Base-by-base conservation (phyloP, 2,329 filamentous ascomycete species). In the Stachybotrys echinatus region DNA sequence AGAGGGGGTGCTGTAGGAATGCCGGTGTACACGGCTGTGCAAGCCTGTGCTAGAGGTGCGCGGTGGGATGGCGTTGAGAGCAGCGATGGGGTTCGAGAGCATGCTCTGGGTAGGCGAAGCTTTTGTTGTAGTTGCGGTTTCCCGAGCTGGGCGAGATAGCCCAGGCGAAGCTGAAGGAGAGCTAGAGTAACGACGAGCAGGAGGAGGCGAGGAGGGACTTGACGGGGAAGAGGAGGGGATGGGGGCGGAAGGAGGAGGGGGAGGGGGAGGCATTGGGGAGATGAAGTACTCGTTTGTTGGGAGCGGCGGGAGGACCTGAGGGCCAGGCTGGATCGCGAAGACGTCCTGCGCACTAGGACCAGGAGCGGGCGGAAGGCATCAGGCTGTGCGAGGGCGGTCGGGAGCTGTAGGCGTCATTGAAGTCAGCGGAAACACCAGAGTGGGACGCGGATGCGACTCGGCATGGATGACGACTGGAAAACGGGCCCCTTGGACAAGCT, bases 1-100 rank as follows among this genome's bases (percentile, higher is more conserved):
- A 58, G 66, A 69, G 54, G 53, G 47, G 23, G 51, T 55, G 45
- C 60, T 50, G 55, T 57, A 45, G 53, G 56, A 22, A 53, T 52
- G 44, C 54, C 39, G 66, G 54, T 76, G 73, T 55, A 76, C 75
- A 39, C 52, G 46, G 42, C 39, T 49, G 27, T 8, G 43, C 23
- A 58, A 47, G 34, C 62, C 61, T 23, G 57, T 58, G 50, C 80
- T 83, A 50, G 87, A 90, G 43, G 84, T 89, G 54, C 88, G 80
- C 3, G 85, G 84, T 19, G 88, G 87, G 49, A 91, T 89, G 37
- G 77, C 75, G 65, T 81, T 84, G 48, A 85, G 84, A 10, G 67
- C 66, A 39, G 63, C 50, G 43, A 66, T 58, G 77, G 59, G 61
- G 47, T 51, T 62, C 38, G 51, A 50, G 22, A 49, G 47, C 58